A percentile compares a stretch with the other conserved stretches of the same genome.
phyloP scores from a whole-genome alignment of 2,329 filamentous ascomycete genomes.

The Parastagonospora avenae region DNA sequence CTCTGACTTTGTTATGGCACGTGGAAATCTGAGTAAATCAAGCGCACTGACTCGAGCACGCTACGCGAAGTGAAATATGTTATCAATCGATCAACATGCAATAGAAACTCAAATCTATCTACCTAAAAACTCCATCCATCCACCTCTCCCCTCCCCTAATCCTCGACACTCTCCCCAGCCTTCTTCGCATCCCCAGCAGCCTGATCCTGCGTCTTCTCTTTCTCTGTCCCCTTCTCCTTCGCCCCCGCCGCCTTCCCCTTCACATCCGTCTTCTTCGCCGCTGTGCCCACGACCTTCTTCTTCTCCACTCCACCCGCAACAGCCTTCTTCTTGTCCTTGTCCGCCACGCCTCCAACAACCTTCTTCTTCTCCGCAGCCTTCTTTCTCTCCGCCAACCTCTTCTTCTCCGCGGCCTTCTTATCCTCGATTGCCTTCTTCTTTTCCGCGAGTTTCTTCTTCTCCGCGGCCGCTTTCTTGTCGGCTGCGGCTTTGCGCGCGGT shows the following conservation, averaged over 20 bases:
- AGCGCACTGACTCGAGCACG: too few species aligned
- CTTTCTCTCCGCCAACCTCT: constrained; percentile 3
- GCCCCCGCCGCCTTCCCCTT: constrained; percentile 9
- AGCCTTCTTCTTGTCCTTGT: constrained; percentile 6
- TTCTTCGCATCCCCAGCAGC: constrained; percentile 32
- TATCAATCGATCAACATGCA: too few species aligned
- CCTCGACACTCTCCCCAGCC: constrained; percentile 46
- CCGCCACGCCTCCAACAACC: constrained; percentile 6
- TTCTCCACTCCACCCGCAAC: neutral
- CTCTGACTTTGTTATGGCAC: too few species aligned
- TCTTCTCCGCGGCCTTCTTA: constrained; percentile 14
- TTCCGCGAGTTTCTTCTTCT: constrained; percentile 7
- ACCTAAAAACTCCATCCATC: neutral
- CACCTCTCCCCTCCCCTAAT: constrained; percentile 20
- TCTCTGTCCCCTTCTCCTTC: constrained; percentile 7
- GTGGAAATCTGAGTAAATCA: too few species aligned
- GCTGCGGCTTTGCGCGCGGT: constrained; percentile 1
- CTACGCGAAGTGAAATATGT: too few species aligned
- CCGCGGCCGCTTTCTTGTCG: constrained; percentile 10
- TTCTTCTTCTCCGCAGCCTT: constrained; percentile 2
- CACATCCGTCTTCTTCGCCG: constrained; percentile 6
- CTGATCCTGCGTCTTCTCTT: constrained; percentile 28
- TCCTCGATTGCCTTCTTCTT: constrained; percentile 13
- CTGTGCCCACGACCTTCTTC: constrained; percentile 11
- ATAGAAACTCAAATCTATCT: neutral